Evolutionary conservation across 768 basidiomycete species (phyloP).

Genomic region (Pilatotrama ljubarskyi): DNA sequence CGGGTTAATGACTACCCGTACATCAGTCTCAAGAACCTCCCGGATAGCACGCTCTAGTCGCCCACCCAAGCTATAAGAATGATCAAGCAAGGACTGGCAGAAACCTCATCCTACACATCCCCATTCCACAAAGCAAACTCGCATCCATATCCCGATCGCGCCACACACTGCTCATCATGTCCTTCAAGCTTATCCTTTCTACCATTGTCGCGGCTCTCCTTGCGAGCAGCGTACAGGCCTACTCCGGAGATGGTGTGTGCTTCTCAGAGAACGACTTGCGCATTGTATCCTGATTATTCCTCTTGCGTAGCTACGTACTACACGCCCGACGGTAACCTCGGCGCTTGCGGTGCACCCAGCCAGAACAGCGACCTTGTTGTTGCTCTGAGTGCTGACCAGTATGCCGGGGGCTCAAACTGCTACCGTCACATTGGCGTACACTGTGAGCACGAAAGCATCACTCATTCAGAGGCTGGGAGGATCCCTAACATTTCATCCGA

Average conservation of each 20-base stretch:
- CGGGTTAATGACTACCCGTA: too few relatives aligned
- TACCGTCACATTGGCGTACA: background rate
- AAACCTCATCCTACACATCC: too few relatives aligned
- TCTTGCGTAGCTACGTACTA: constrained; percentile 1
- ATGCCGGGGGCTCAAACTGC: constrained; percentile 1
- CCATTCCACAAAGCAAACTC: too few relatives aligned
- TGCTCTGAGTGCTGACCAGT: background rate
- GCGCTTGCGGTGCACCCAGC: background rate
- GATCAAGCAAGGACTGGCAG: too few relatives aligned
- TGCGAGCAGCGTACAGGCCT: background rate
- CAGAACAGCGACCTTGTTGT: constrained; percentile 4
- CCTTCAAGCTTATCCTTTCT: too few relatives aligned
- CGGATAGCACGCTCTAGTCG: too few relatives aligned
- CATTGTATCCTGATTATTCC: background rate
- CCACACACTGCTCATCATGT: too few relatives aligned
- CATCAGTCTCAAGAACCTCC: too few relatives aligned
- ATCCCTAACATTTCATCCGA: background rate
- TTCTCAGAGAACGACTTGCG: background rate
- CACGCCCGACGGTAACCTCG: background rate
- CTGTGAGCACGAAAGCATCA: background rate
- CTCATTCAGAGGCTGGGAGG: background rate
- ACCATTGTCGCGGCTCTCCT: background rate
- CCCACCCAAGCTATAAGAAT: too few relatives aligned
- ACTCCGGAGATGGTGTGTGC: background rate
- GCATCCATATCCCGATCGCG: too few relatives aligned